Percentiles rank a stretch among this genome's conserved stretches.
Evolutionary conservation across 257 asterid genomes (phyloP).

Genomic region (Solanum corneliomulleri): DNA sequence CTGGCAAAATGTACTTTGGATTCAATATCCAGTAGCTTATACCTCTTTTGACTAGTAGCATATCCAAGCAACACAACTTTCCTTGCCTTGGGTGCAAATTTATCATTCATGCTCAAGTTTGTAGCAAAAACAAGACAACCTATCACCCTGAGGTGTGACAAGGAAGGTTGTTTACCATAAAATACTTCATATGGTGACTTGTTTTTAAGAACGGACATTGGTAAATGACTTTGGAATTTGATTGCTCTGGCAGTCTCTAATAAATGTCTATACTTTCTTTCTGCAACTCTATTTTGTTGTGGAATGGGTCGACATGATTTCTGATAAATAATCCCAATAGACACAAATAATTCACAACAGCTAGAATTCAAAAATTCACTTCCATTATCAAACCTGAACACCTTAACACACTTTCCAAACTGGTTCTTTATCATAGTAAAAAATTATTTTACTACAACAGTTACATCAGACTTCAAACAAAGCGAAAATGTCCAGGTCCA

Average conservation of each 20-base stretch:
- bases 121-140: neutral
- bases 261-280: too few species aligned
- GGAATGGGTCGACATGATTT: neutral
- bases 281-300: too few species aligned
- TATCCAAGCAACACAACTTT: neutral
- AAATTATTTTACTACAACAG: too few species aligned
- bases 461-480: too few species aligned
- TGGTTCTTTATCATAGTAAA: neutral
- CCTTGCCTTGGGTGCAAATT: neutral
- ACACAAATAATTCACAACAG: too few species aligned
- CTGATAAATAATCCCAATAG: neutral
- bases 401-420: too few species aligned
- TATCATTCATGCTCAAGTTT: neutral
- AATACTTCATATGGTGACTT: too few species aligned
- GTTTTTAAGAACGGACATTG: neutral
- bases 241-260: too few species aligned
- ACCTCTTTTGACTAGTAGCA: neutral
- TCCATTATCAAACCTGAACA: too few species aligned
- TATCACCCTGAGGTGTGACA: neutral
- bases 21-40: neutral
- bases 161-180: neutral
- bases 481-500: too few species aligned
- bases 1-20: neutral
- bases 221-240: too few species aligned
- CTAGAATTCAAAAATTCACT: neutral